phyloP scores from a whole-genome alignment of 257 asterid species.

The Solanum microdontum region DNA sequence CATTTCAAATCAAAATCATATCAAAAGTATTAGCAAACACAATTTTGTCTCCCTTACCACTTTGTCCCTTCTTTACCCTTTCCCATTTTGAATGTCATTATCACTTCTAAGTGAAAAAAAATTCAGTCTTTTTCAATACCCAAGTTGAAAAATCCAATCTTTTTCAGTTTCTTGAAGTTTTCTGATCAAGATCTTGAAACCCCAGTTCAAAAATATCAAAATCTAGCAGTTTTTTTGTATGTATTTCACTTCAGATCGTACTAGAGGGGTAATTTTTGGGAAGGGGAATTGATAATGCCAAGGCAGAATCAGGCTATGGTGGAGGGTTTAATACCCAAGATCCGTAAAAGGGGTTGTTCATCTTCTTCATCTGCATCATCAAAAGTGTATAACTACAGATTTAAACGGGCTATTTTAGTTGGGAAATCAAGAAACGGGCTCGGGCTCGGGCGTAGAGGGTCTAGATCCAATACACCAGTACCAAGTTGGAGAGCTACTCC shows the following conservation, averaged over 20 bases:
- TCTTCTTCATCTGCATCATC: slow-evolving; percentile 81
- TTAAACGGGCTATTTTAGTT: slow-evolving; percentile 69
- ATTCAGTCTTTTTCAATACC: not conserved
- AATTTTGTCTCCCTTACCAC: not conserved
- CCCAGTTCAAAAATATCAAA: not conserved
- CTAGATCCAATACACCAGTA: slow-evolving; percentile 90
- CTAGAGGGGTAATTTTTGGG: not conserved
- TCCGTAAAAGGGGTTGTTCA: slow-evolving; percentile 89
- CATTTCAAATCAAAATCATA: not conserved
- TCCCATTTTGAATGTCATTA: not conserved
- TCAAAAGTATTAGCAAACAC: not conserved
- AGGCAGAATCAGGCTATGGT: slow-evolving; percentile 31
- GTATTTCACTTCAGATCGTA: not conserved
- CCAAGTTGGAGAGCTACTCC: slow-evolving; percentile 75
- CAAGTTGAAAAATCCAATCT: not conserved
- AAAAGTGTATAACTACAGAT: slow-evolving; percentile 38
- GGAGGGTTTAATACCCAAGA: slow-evolving; percentile 60
- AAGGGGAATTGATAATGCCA: slow-evolving; percentile 20
- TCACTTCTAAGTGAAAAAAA: not conserved
- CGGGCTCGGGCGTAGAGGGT: slow-evolving; percentile 28
- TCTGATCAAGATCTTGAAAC: not conserved
- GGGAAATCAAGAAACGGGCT: slow-evolving; percentile 62
- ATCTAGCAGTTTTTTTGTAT: not conserved
- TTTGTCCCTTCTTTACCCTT: not conserved
- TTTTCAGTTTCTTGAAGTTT: not conserved